Base-by-base conservation (phyloP, 352 stramenopile species). In the Phytophthora macrochlamydospora region DNA sequence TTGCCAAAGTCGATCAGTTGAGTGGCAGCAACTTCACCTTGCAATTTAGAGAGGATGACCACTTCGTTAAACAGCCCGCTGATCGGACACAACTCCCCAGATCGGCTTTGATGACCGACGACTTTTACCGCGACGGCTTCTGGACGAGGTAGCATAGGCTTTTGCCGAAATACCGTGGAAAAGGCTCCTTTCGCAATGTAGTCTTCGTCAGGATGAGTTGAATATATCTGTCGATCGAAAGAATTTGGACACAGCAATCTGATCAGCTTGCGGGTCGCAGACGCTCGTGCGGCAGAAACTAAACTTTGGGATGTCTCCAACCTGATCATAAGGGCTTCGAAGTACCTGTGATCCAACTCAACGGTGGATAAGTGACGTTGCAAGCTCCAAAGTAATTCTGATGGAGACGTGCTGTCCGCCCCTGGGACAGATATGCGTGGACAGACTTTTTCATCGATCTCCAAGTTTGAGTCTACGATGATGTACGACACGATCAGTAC, bases 1-100 rank as follows among this genome's bases (percentile, higher is more conserved):
- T 87, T 86, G 2, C 83, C 83, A 60, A 76, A 90, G 51, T 92
- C 83, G 13, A 92, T 43, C 2, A 92, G 51, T 53, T 90, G 81
- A 9, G 76, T 81, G 14, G 79, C 79, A 30, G 81, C 72, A 12
- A 53, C 29, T 11, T 89, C 75, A n/a, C 79, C 78, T 42, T 72
- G 68, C 0, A 92, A 66, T 13, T 67, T 71, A 28, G 79, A 71
- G 6, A 92, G 72, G 24, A 89, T 78, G 0, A 53, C 50, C 7
- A 92, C 57, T 65, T 92, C 83, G 54, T 85, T 82, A 51, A 78
- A 90, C 4, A 89, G 12, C 6, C 81, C 67, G 6, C 54, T 73
- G 1, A 85, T 44, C 12, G 84, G 62, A 14, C 73, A 89, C 30
- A 79, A 42, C 5, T 87, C 75, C 0, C 80, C 80, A 6, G 67